Base-by-base conservation (phyloP, 192 early-diverging fungal species). In the Coemansia asiatica region DNA sequence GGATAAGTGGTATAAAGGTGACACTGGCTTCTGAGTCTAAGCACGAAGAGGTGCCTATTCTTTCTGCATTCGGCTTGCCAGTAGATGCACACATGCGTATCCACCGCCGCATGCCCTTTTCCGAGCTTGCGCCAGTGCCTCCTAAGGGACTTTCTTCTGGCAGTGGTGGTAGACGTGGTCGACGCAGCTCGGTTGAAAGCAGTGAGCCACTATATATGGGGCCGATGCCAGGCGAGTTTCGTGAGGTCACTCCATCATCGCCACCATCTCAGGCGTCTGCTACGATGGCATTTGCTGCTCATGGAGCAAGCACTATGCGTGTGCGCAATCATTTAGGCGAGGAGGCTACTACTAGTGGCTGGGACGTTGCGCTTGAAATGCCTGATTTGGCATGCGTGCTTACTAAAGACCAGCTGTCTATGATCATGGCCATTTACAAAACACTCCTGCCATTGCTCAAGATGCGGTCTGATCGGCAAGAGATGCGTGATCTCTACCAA, bases 171-270 rank as follows among this genome's bases (percentile, higher is more conserved):
- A 31, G 33, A n/a, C n/a, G n/a, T 22, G 22, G 55, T 23, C 31
- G 62, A 15, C 38, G 22, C 22, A 44, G 46, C 16, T 59, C 73
- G 15, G 50, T 38, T 12, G 44, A 36, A 16, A 25, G 55, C 0
- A 46, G 56, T 2, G 80, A 77, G 51, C 70, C 80, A 21, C 51
- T 71, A 19, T 82, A 82, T 56, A 74, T 82, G 74, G 80, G 80
- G 7, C 75, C 80, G 8, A 82, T 82, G 80, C 80, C 80, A 4
- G 80, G 80, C 64, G 80, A 74, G 59, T 82, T 82, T 35, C 75
- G 80, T 19, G 68, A 76, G 49, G 69, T 49, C 12, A 74, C 61
- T 49, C 44, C 66, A 12, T 25, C 26, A 22, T 59, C 50, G 9
- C 25, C 60, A 2, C 49, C 46, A 23, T 15, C 33, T 26, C 18